Evolutionary conservation across 1,139 yeast genomes (phyloP).

Genomic region (Pneumocystis canis): DNA sequence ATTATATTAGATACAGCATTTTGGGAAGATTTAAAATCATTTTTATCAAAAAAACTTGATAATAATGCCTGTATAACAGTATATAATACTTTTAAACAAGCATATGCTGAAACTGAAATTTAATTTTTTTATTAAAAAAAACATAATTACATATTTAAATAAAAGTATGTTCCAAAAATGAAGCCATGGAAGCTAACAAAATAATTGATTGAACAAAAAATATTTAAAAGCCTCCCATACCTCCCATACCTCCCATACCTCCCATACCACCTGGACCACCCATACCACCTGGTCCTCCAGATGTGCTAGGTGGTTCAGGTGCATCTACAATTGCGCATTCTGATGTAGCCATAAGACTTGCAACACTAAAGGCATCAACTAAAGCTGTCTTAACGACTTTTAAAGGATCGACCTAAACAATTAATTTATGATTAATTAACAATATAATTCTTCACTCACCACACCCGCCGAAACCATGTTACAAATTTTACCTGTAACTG

Average conservation of each 20-base stretch:
- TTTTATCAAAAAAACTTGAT: neutral
- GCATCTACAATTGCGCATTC: constrained; percentile 98
- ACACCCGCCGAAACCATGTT: constrained; percentile 97
- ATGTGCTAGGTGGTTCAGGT: constrained; percentile 69
- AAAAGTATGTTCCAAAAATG: neutral
- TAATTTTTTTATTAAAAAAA: neutral
- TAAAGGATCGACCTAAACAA: constrained; percentile 60
- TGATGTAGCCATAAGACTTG: constrained; percentile 92
- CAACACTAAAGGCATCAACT: constrained; percentile 96
- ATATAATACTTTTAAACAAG: neutral
- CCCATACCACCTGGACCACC: constrained; percentile 36
- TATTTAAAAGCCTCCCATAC: constrained; percentile 3
- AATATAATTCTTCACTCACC: constrained; percentile 21
- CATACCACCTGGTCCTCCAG: constrained; percentile 46
- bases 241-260: constrained; percentile 14
- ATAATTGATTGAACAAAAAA: neutral
- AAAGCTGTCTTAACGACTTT: constrained; percentile 96
- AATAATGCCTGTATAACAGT: neutral
- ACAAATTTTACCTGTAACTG: constrained; percentile 84
- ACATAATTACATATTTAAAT: neutral
- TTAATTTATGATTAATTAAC: neutral
- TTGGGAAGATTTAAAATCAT: neutral
- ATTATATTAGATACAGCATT: neutral
- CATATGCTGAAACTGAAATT: neutral
- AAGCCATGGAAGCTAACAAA: neutral